Conservation (phyloP, 225 moss, liverwort and hornwort species). For the Lunularia cruciata region DNA sequence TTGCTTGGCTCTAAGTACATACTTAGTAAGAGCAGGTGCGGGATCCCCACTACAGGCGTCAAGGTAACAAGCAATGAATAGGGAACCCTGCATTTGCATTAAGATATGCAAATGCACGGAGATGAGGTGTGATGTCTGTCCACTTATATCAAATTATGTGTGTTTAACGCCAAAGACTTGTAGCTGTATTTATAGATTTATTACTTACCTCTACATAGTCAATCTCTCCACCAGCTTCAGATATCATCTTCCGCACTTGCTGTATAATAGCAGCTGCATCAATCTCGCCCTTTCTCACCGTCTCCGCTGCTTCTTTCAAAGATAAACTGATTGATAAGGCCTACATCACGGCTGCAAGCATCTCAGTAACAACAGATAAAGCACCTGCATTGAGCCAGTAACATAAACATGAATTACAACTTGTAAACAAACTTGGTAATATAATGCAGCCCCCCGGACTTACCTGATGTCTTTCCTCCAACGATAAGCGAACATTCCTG, state of each 20-base stretch:
- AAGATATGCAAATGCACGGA: no score
- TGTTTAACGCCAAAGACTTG: no score
- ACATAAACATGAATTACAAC: background rate
- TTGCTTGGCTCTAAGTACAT: no score
- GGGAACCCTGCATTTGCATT: no score
- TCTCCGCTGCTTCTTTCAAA: constrained; percentile 55
- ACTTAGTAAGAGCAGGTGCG: no score
- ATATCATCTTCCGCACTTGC: constrained; percentile 52
- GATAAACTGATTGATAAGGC: constrained; percentile 82
- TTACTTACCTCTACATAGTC: constrained; percentile 79
- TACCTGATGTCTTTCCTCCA: constrained; percentile 68
- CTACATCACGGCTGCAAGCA: constrained; percentile 32
- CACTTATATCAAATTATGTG: no score
- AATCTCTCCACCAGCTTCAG: constrained; percentile 67
- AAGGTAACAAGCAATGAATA: no score
- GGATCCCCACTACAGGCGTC: no score
- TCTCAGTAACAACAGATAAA: background rate
- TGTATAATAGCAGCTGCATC: constrained; percentile 46
- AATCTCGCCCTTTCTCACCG: constrained; percentile 57
- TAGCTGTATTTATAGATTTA: background rate
- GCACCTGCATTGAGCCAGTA: background rate
- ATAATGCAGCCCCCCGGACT: no score
- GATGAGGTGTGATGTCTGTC: no score
- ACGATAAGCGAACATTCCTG: constrained; percentile 74
- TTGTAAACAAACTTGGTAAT: no score